These are phyloP conservation scores for Aspergillus jensenii DNA, from an alignment of 2,329 filamentous ascomycete genomes.

Conservation along the genomic window DNA sequence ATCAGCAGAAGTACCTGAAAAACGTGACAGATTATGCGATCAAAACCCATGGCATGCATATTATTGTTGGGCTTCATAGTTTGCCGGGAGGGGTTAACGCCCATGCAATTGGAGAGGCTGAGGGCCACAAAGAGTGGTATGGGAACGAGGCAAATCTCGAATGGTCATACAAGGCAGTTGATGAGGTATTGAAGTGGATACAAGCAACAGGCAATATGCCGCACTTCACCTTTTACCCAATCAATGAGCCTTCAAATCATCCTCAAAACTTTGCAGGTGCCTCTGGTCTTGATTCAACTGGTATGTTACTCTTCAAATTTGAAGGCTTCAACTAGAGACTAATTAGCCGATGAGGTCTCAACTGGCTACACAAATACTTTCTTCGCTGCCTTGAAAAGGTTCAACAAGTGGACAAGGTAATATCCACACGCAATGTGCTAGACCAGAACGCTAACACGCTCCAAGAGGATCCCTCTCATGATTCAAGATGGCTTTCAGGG, in stretches of 20 bases:
- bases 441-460: too few species aligned
- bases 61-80: conserved; percentile 23
- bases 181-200: conserved; percentile 13
- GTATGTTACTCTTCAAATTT: too few species aligned
- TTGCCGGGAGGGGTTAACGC: conserved; percentile 24
- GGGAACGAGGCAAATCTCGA: conserved; percentile 20
- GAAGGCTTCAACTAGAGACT: too few species aligned
- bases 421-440: too few species aligned
- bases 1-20: conserved; percentile 18
- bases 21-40: conserved; percentile 22
- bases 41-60: conserved; percentile 20
- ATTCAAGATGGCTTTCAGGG: conserved; percentile 25
- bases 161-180: conserved; percentile 21
- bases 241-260: conserved; percentile 21
- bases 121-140: conserved; percentile 22
- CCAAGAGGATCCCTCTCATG: conserved; percentile 18
- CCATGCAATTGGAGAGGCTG: conserved; percentile 20
- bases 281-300: too few species aligned
- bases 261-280: conserved; percentile 9
- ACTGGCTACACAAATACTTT: too few species aligned
- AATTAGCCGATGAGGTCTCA: too few species aligned
- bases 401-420: too few species aligned
- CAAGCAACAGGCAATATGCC: background rate
- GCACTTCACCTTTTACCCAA: conserved; percentile 14
- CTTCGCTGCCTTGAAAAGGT: too few species aligned